A percentile compares a stretch with the other conserved stretches of the same genome.
Conservation (phyloP, 352 stramenopile genomes). For the Pythium aquatile region DNA sequence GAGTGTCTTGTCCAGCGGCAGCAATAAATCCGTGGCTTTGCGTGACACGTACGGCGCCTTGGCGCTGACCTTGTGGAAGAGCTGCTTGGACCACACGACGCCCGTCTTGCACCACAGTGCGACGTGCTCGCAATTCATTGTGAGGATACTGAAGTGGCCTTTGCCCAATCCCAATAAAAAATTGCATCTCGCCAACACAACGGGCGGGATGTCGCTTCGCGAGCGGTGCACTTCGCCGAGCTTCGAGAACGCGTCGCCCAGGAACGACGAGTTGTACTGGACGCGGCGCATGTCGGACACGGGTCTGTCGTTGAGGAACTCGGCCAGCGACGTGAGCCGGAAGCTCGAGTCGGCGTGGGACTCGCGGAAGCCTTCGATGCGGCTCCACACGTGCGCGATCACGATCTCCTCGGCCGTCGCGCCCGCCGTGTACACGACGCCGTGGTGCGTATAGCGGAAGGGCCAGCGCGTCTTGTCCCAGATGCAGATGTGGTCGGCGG, state of each 20-base stretch:
- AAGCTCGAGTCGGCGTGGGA: constrained; percentile 69
- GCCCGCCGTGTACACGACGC: constrained; percentile 53
- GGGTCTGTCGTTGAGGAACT: constrained; percentile 64
- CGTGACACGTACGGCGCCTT: constrained; percentile 49
- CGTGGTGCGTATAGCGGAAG: constrained; percentile 78
- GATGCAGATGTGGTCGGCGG: constrained; percentile 73
- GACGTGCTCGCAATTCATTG: constrained; percentile 76
- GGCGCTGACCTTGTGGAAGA: constrained; percentile 47
- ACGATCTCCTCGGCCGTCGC: constrained; percentile 45
- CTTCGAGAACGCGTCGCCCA: constrained; percentile 53
- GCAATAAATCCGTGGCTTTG: constrained; percentile 33
- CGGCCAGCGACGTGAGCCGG: constrained; percentile 59
- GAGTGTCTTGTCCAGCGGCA: constrained; percentile 37
- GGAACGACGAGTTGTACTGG: constrained; percentile 73
- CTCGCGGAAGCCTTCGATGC: constrained; percentile 49
- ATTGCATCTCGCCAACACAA: constrained; percentile 68
- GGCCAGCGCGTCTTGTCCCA: constrained; percentile 79
- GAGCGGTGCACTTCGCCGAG: constrained; percentile 64
- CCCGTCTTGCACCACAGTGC: constrained; percentile 77
- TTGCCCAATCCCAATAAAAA: constrained; percentile 64
- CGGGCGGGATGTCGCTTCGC: constrained; percentile 53
- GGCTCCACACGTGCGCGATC: constrained; percentile 71
- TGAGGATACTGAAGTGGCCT: constrained; percentile 72
- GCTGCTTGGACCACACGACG: constrained; percentile 72
- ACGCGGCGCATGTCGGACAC: constrained; percentile 66